Base-by-base conservation (phyloP, 2,329 filamentous ascomycete genomes). In the Talaromyces pinophilus region DNA sequence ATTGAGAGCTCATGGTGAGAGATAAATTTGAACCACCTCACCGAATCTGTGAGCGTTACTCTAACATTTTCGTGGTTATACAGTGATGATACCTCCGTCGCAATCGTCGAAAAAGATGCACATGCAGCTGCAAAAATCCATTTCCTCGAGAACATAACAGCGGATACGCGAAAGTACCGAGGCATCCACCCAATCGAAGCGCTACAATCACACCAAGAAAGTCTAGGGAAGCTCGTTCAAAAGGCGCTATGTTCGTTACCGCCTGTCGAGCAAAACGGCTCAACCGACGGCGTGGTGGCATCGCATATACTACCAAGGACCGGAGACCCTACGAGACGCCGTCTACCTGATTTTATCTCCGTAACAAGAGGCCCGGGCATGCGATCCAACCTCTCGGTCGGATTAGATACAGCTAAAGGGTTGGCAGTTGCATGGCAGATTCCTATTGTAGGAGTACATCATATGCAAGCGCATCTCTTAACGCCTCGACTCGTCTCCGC, bases 401-500 rank as follows among this genome's bases (percentile, higher is more conserved):
- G 95, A 0, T 77, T 98, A 11, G 89, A 92, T 74, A 89, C 88
- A 25, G 95, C 92, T 19, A 98, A 98, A 78, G 95, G 93, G 0
- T 84, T 98, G 22, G 88, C 93, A 0, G 83, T 91, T 22, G 93
- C 92, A 44, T 96, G 92, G 92, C 85, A 88, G 69, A 85, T 93
- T 44, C 93, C 94, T 2, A 81, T 98, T 38, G 77, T 98, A 0
- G 95, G 88, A 0, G 91, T 97, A 0, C 91, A 99, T 77, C 95
- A 99, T 78, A 98, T 99, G 95, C 93, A 97, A 77, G 95, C 93
- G 11, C 95, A 99, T 78, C 90, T 95, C 19, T 81, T 99, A 69
- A 98, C 95, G 19, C 91, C 94, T 17, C 85, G 92, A 10, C 85
- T 99, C 50, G 88, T 90, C 3, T 80, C 82, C 38, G 90, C 91